These are phyloP conservation scores for Vickermania spadyakhi DNA, from an alignment of 208 protist genomes.

Conservation along the genomic window DNA sequence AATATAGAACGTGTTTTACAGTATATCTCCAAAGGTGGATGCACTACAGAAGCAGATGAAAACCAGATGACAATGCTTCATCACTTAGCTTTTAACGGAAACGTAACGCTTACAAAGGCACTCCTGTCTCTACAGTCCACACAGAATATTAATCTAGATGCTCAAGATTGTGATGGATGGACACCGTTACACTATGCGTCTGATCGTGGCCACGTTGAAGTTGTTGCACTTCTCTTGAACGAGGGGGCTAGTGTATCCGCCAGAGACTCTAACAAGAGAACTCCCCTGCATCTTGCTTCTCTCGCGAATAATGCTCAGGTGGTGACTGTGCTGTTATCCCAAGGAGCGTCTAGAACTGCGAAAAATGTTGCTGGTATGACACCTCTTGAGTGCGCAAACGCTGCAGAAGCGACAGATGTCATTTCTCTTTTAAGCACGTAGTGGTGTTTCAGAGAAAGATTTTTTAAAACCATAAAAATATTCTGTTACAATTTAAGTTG, in stretches of 20 bases:
- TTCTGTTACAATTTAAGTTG: no score
- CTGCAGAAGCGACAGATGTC: conserved; percentile 20
- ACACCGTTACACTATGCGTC: conserved; percentile 81
- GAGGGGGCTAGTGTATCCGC: conserved; percentile 68
- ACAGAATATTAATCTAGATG: conserved; percentile 51
- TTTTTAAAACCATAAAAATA: no score
- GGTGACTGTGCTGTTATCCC: conserved; percentile 24
- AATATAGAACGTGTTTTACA: conserved; percentile 33
- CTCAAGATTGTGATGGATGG: conserved; percentile 65
- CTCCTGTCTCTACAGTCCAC: conserved; percentile 22
- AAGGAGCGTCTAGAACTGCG: conserved; percentile 31
- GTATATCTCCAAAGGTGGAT: conserved; percentile 67
- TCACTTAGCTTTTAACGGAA: conserved; percentile 64
- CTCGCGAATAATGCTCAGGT: conserved; percentile 23
- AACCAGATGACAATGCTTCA: conserved; percentile 81
- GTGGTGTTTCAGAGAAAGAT: no score
- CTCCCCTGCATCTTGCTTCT: conserved; percentile 75
- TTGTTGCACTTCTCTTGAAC: conserved; percentile 33
- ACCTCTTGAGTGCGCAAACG: conserved; percentile 38
- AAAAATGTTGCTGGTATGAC: conserved; percentile 63
- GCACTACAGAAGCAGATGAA: conserved; percentile 57
- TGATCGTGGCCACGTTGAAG: conserved; percentile 41
- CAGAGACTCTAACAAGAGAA: conserved; percentile 44
- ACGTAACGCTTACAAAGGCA: conserved; percentile 18
- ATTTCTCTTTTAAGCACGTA: conserved; percentile 22